Percentiles rank a stretch among this genome's conserved stretches.
phyloP scores from a whole-genome alignment of 306 rosid genomes.

The Luffa aegyptiaca region DNA sequence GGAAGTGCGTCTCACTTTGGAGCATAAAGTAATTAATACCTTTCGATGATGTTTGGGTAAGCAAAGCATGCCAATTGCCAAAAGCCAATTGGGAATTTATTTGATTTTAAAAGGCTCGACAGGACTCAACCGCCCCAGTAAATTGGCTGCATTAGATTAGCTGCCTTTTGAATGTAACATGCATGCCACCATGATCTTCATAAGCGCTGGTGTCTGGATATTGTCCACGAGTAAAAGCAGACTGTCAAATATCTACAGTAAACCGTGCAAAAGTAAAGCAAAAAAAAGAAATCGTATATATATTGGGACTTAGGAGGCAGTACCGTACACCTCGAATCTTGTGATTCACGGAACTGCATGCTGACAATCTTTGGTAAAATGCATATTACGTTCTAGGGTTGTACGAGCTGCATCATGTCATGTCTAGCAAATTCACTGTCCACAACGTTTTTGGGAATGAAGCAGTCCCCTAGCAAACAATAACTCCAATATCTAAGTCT shows the following conservation, averaged over 20 bases:
- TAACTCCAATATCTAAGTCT: not conserved
- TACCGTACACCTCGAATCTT: constrained; percentile 44
- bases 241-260: constrained; percentile 53
- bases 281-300: not conserved
- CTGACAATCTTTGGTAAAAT: constrained; percentile 62
- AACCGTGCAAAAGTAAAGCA: not conserved
- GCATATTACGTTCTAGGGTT: constrained; percentile 69
- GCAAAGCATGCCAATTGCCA: not conserved
- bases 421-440: not conserved
- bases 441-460: not conserved
- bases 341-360: constrained; percentile 50
- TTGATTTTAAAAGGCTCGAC: not conserved
- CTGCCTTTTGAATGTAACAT: constrained; percentile 36
- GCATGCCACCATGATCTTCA: not conserved
- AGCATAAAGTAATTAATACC: not conserved
- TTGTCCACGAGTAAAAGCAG: constrained; percentile 48
- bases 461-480: not conserved
- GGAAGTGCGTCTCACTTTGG: not conserved
- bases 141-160: constrained; percentile 58
- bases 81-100: not conserved
- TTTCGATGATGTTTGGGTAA: not conserved
- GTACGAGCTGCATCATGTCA: constrained; percentile 52
- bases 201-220: constrained; percentile 10
- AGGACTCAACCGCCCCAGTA: constrained; percentile 23
- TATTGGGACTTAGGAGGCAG: constrained; percentile 3